Conservation (phyloP, 2,329 filamentous ascomycete genomes). For the Lecanosticta acicola region DNA sequence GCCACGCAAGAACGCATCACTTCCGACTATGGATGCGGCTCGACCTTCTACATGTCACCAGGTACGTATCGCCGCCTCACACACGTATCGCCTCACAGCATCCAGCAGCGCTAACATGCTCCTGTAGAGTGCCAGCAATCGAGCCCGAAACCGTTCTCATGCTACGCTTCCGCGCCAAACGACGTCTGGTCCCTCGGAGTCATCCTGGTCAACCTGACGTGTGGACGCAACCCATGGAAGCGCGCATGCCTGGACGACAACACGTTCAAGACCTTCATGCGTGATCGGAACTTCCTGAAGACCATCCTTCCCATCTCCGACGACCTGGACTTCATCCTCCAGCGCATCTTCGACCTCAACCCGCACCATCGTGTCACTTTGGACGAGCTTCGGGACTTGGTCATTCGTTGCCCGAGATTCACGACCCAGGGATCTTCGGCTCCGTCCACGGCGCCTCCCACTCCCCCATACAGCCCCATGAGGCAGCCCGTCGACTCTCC, state of each 20-base stretch:
- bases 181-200: constrained; percentile 98
- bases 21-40: constrained; percentile 94
- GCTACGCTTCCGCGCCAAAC: constrained; percentile 88
- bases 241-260: constrained; percentile 88
- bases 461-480: constrained; percentile 40
- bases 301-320: constrained; percentile 86
- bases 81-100: background rate
- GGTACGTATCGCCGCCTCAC: too few relatives aligned
- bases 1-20: constrained; percentile 79
- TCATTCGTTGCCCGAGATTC: constrained; percentile 70
- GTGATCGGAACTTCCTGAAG: constrained; percentile 80
- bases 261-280: constrained; percentile 85
- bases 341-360: constrained; percentile 79
- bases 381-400: constrained; percentile 68
- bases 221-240: constrained; percentile 98
- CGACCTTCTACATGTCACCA: constrained; percentile 99
- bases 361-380: constrained; percentile 78
- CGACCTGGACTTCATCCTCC: constrained; percentile 82
- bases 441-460: constrained; percentile 38
- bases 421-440: constrained; percentile 54
- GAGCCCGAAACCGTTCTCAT: constrained; percentile 62
- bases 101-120: too few relatives aligned
- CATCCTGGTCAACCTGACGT: constrained; percentile 94
- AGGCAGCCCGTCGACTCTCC: constrained; percentile 29
- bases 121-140: constrained; percentile 94